Conservation (phyloP, 2,329 filamentous ascomycete species). For the Exophiala sp. region DNA sequence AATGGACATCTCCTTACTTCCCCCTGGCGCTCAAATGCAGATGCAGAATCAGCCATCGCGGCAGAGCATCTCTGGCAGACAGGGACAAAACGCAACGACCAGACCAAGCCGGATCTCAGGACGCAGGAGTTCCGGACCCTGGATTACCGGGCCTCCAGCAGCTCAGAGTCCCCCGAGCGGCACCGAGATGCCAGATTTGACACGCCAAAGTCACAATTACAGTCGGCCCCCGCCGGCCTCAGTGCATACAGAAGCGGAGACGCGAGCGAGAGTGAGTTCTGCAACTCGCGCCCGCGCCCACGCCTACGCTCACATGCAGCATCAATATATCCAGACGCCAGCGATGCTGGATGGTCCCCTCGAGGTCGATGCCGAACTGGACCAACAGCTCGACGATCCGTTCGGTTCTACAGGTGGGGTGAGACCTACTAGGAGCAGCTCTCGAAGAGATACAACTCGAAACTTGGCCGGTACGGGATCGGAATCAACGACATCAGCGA, state of each 20-base stretch:
- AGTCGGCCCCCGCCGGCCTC: constrained; percentile 11
- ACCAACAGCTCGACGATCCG: neutral
- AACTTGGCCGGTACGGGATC: neutral
- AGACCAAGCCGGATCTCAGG: neutral
- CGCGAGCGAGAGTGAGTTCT: neutral
- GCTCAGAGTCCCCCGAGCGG: neutral
- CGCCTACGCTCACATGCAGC: constrained; percentile 1
- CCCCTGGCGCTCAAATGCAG: constrained; percentile 11
- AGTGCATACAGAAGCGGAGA: neutral
- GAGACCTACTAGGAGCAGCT: neutral
- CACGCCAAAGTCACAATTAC: neutral
- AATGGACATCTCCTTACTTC: constrained; percentile 25
- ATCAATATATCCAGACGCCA: constrained; percentile 11
- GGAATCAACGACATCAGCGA: neutral
- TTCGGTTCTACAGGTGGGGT: neutral
- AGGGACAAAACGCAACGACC: neutral
- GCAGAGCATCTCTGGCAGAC: constrained; percentile 2
- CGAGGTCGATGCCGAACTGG: constrained; percentile 7
- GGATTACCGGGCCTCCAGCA: constrained; percentile 15
- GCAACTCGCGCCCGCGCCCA: constrained; percentile 8
- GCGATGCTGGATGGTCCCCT: constrained; percentile 15
- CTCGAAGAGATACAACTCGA: no score
- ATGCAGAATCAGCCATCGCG: neutral
- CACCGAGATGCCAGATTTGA: neutral
- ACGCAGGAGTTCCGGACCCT: constrained; percentile 13